Evolutionary conservation across 1,284 basidiomycete genomes (phyloP), one percentile per base, ranked within the genome.

Genomic region (Xerocomus subilludens): DNA sequence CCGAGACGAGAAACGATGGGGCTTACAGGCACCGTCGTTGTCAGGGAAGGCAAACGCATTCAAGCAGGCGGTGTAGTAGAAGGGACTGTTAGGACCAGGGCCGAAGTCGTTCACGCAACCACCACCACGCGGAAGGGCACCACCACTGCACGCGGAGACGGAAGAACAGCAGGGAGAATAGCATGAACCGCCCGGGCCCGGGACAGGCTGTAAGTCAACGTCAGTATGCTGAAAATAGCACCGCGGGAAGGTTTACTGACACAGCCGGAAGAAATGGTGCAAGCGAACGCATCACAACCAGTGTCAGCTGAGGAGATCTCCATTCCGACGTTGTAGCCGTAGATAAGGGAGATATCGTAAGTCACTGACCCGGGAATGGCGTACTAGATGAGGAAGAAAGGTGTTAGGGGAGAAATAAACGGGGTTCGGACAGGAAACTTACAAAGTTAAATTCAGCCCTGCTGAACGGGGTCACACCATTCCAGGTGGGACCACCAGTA

Each of bases 241-340:
- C 25, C 4, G 5, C 32, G 18, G 25, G 20, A 74, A 55, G 51
- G 60, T 65, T 59, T 64, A 70, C 83, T 71, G 18, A 71, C 70
- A 58, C 65, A 71, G 32, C 65, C 65, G 4, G 65, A 71, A 62
- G 47, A 62, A 8, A 71, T 71, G 30, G 70, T 80, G 70, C 79
- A 80, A 25, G 80, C 80, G 32, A 73, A 85, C n/a, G 75, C 75
- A 25, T 82, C 75, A 32, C 84, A 84, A 51, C 71, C 51, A 5
- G n/a, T 0, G 47, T 84, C 82, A 2, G 80, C 71, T 0, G 82
- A 84, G n/a, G 82, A 84, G 14, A 84, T 85, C 69, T 84, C 27
- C 84, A 84, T 84, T 32, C 82, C 84, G 47, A 85, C 84, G n/a
- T 85, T 84, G 76, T 85, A 85, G 0, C 82, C 84, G 23, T 85